Evolutionary conservation across 176 grass and related monocot genomes (phyloP).

Genomic region (Rhynchospora pubera): DNA sequence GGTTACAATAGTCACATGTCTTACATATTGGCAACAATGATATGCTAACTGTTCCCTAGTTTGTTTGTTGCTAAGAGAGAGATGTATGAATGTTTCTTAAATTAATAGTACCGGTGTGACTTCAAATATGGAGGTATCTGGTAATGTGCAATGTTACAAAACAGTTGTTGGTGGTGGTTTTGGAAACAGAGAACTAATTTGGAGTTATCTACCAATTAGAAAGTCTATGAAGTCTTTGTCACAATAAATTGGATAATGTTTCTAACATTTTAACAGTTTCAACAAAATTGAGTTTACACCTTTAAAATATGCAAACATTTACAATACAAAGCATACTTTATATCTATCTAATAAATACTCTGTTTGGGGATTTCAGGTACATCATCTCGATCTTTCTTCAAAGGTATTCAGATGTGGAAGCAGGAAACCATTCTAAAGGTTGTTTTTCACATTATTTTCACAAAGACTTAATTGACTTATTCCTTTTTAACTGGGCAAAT

Average conservation of each 20-base stretch:
- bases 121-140: background rate
- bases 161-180: background rate
- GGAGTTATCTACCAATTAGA: background rate
- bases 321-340: background rate
- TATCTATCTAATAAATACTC: background rate
- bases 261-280: background rate
- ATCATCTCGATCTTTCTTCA: constrained; percentile 92
- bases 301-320: background rate
- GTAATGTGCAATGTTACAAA: background rate
- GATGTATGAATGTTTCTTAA: background rate
- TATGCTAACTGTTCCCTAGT: background rate
- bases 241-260: background rate
- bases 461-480: background rate
- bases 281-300: background rate
- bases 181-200: background rate
- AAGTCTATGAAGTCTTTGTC: background rate
- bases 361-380: constrained; percentile 43
- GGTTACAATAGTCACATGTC: background rate
- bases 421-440: constrained; percentile 85
- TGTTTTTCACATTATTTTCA: constrained; percentile 1
- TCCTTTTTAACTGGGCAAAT: background rate
- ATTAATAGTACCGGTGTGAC: background rate
- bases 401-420: constrained; percentile 84
- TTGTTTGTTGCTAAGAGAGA: background rate
- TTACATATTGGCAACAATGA: background rate